Evolutionary conservation across 768 basidiomycete genomes (phyloP).

Genomic region (Xanthoconium stramineum): DNA sequence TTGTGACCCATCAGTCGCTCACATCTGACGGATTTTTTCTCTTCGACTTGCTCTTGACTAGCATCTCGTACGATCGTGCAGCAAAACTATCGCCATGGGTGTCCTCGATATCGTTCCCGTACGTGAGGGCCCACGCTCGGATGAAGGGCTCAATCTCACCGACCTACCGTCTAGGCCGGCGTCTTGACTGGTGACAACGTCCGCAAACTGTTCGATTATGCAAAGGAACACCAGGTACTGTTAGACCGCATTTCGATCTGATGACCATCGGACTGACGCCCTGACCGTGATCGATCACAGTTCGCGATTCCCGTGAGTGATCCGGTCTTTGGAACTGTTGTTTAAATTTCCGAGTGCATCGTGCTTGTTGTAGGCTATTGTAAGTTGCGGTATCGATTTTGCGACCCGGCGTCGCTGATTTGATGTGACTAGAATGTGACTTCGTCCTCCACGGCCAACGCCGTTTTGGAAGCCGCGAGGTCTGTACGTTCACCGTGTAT

Average conservation of each 20-base stretch:
- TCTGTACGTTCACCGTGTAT: constrained; percentile 26
- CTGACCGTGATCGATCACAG: constrained; percentile 33
- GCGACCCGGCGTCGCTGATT: not conserved
- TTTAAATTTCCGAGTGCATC: not conserved
- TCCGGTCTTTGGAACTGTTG: not conserved
- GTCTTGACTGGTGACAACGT: constrained; percentile 95
- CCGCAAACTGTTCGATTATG: constrained; percentile 94
- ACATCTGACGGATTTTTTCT: not conserved
- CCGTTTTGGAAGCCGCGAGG: constrained; percentile 94
- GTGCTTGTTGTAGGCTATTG: constrained; percentile 57
- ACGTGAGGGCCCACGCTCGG: constrained; percentile 28
- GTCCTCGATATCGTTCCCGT: constrained; percentile 84
- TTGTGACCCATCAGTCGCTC: constrained; percentile 2
- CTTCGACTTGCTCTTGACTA: constrained; percentile 1
- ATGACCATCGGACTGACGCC: constrained; percentile 1
- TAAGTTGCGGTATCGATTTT: constrained; percentile 39
- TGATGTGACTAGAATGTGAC: constrained; percentile 74
- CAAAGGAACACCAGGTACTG: constrained; percentile 78
- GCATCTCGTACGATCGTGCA: constrained; percentile 9
- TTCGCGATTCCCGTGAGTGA: constrained; percentile 81
- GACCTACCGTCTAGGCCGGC: constrained; percentile 58
- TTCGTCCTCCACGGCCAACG: constrained; percentile 92
- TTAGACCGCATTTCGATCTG: not conserved
- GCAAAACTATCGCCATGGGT: constrained; percentile 50
- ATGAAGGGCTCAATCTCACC: constrained; percentile 2